Evolutionary conservation across 78 protist species (phyloP), one percentile per base, ranked within the genome.

Genomic region (Dictyostelium citrinum): DNA sequence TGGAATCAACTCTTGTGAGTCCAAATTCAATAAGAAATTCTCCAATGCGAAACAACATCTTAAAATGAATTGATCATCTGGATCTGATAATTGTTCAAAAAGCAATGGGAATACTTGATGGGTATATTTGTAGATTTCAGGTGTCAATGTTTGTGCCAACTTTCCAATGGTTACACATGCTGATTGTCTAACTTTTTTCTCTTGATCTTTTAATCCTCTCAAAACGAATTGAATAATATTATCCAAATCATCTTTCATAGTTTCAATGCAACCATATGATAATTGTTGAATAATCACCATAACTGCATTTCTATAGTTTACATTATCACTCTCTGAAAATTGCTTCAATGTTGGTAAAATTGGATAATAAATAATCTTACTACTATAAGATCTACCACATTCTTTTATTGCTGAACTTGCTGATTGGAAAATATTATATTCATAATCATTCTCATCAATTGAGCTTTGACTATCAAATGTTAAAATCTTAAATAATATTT

Each of bases 1-100:
- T 76, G 95, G 90, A 4, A 68, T 24, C n/a, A 91, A 31, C 29
- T 82, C 67, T 74, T 81, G 37, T 6, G 45, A 35, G 5, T 83
- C 90, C 16, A 91, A 29, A 39, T 91, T 61, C 8, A 27, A 11
- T 22, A 83, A 10, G 39, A 91, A 91, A 16, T 60, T 43, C 45
- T 91, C 95, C 43, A 91, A 45, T 12, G 95, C 84, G 39, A 31
- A 91, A 24, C 95, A 91, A 51, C 90, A 80, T 33, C 91, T 71
- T 2, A 83, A n/a, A 10, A 91, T 55, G 58, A 82, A 75, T 14
- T 45, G 71, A 49, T 91, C 90, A 51, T 83, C 93, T 45, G 90
- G 90, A 51, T 90, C 95, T 10, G 16, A 17, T 24, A 95, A 17
- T 11, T 82, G 64, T 24, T 95, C 39, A 27, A 90, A 88, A 1